Evolutionary conservation across 2,329 filamentous ascomycete genomes (phyloP), one percentile per base, ranked within the genome.

Genomic region (Monilinia fructicola): DNA sequence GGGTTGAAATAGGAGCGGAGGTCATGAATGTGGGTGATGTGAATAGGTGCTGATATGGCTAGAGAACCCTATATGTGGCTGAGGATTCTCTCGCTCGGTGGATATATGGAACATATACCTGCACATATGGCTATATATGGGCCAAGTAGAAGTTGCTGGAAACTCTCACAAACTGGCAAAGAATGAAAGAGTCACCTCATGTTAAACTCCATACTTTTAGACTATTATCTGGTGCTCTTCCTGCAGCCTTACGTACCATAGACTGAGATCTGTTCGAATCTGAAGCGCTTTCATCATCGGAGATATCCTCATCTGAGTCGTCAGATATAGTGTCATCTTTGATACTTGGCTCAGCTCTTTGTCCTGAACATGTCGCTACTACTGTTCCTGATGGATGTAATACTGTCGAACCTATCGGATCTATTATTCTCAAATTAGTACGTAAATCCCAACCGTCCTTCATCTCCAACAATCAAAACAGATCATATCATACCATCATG

Each of bases 141-240:
- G 42, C 44, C 4, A 35, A 48, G 26, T 6, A 52, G 21, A 5
- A 40, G 11, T 50, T 12, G 44, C 58, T 26, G 14, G 14, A 52
- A 38, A 60, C 16, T 3, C 12, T 3, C 21, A 50, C 4, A 38
- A 9, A 38, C 9, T 11, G 23, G 9, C 6, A 63, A 7, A 16
- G 12, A 53, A n/a, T n/a, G 18, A 7, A n/a, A 6, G n/a, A 5
- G 4, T 10, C 6, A 35, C 44, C 31, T 66, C 40, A 67, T 70
- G 58, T 74, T 61, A 82, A 74, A 62, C 76, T 79, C 81, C 81
- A 83, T 68, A 82, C 74, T 72, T 80, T 82, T 31, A 83, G 73
- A 64, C 77, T 80, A 56, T 81, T 82, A 70, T 82, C 80, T 67
- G 67, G 68, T 6, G n/a, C 52, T 63, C 50, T 67, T n/a, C 28